Evolutionary conservation across 345 rosid genomes (phyloP).

Genomic region (Eucalyptus marginata): DNA sequence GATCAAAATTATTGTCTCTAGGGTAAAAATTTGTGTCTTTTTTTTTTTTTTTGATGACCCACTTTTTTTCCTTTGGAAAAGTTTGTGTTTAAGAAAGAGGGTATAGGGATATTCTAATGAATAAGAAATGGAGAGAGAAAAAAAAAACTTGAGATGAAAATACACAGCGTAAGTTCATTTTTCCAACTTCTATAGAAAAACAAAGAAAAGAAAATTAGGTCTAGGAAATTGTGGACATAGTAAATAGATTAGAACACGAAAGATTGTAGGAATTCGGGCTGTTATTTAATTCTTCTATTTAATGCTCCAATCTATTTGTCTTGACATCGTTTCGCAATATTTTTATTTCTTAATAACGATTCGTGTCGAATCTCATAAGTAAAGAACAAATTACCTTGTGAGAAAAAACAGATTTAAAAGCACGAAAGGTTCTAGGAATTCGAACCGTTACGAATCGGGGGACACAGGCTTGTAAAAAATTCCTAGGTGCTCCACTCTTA

Average conservation of each 20-base stretch:
- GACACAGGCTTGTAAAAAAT: not conserved
- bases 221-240: not conserved
- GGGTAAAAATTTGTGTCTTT: rapidly evolving
- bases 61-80: not conserved
- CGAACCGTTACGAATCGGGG: not conserved
- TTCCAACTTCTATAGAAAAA: not conserved
- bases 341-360: not conserved
- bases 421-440: not conserved
- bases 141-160: not conserved
- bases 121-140: not conserved
- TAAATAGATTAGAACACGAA: not conserved
- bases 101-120: not conserved
- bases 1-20: not conserved
- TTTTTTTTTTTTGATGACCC: not conserved
- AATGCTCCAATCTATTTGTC: not conserved
- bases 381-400: not conserved
- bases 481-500: not conserved
- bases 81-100: not conserved
- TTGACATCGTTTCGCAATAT: not conserved
- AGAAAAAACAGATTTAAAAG: not conserved
- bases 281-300: not conserved
- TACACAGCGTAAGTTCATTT: not conserved
- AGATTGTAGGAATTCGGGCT: not conserved
- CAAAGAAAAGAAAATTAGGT: not conserved
- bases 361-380: not conserved